Evolutionary conservation across 768 basidiomycete genomes (phyloP), one percentile per base, ranked within the genome.

Genomic region (Stropharia rugosoannulata): DNA sequence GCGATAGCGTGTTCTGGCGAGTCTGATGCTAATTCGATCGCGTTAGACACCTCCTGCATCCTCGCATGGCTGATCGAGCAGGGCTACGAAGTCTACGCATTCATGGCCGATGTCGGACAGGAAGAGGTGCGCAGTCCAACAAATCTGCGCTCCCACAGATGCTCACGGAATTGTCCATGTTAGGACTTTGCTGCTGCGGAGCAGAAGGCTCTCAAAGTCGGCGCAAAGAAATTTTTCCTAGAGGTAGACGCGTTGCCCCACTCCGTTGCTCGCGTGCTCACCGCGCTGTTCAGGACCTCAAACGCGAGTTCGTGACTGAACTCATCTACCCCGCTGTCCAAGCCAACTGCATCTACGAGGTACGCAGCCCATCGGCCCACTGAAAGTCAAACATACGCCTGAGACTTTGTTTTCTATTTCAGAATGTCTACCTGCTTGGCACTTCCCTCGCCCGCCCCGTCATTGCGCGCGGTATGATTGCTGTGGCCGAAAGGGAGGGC

Each of bases 381-480:
- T 18, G 35, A 37, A 18, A 16, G n/a, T 43, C 22, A 25, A 56
- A 47, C 39, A 41, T 43, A 40, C 45, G 29, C 41, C 60, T 8
- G 27, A 41, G 40, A 39, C 18, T 51, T 36, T 37, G 44, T 56
- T 35, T 38, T 19, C 35, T 38, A 49, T 12, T 36, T 27, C 54
- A 94, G 90, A 92, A 92, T 65, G 92, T 98, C 51, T 99, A 98
- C 76, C 89, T 98, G 32, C 88, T 98, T 48, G 97, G 96, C 32
- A 98, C 97, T 11, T 98, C 96, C 8, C 88, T 99, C 49, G 96
- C 97, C 49, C 92, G 97, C 27, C 97, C 97, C 19, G 96, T 99
- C 65, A 99, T 98, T 69, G 95, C 97, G 53, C 94, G 97, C 59
- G 96, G 95, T 25, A 99, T 99, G 97, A 98, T 99, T 57, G 87